Evolutionary conservation across 2,329 filamentous ascomycete genomes (phyloP).

Genomic region (Colletotrichum endophyticum): DNA sequence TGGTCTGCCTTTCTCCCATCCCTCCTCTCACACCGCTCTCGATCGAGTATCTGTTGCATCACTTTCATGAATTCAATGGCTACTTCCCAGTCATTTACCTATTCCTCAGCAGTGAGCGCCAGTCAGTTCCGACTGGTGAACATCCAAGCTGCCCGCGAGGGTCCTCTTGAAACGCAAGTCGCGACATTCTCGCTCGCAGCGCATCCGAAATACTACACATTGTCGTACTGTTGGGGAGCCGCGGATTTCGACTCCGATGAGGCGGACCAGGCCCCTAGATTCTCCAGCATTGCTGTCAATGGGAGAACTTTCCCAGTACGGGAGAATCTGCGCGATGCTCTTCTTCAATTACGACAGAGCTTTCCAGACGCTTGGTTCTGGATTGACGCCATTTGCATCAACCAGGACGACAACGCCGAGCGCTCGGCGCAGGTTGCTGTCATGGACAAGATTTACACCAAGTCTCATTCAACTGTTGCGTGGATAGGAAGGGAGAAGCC

Average conservation of each 20-base stretch:
- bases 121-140: background rate
- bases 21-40: background rate
- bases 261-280: background rate
- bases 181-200: background rate
- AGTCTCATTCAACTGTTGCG: background rate
- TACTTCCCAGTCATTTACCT: background rate
- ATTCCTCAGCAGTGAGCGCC: background rate
- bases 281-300: background rate
- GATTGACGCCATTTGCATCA: background rate
- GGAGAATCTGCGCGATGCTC: background rate
- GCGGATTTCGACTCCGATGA: background rate
- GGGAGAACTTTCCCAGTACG: background rate
- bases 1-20: background rate
- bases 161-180: background rate
- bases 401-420: background rate
- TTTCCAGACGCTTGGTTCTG: background rate
- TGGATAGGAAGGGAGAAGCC: background rate
- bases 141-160: background rate
- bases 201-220: background rate
- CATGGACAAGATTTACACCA: background rate
- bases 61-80: rapidly evolving
- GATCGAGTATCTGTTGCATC: background rate
- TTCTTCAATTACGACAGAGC: background rate
- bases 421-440: conserved; percentile 1
- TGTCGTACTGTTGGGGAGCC: background rate